Evolutionary conservation across 78 protist genomes (phyloP).

Genomic region (Chrysochromulina parva): DNA sequence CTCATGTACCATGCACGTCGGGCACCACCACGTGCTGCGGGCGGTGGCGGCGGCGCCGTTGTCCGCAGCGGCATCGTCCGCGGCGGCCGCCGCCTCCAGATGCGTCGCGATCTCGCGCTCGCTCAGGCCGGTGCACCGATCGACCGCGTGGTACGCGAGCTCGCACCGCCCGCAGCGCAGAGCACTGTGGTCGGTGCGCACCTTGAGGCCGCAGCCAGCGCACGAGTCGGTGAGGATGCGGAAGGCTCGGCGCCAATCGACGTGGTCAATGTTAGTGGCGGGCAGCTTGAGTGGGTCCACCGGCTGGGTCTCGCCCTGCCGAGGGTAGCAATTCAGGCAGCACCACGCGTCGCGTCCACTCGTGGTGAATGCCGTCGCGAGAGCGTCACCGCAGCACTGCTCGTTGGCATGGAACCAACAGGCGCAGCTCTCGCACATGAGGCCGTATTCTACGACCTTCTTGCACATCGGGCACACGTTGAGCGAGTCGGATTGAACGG

Average conservation of each 20-base stretch:
- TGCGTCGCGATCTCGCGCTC: not conserved
- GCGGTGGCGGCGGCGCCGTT: not conserved
- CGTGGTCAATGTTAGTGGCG: not conserved
- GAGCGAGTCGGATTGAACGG: not conserved
- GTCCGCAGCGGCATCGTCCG: too few relatives aligned
- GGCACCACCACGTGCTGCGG: not conserved
- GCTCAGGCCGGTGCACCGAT: not conserved
- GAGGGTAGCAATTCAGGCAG: not conserved
- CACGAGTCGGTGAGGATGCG: not conserved
- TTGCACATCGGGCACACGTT: not conserved
- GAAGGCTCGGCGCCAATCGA: slow-evolving; percentile 1
- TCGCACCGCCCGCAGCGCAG: not conserved
- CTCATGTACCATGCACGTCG: not conserved
- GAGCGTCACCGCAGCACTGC: not conserved
- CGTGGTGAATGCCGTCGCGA: not conserved
- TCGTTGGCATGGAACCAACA: not conserved
- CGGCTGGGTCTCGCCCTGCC: not conserved
- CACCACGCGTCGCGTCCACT: not conserved
- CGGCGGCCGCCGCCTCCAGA: too few relatives aligned
- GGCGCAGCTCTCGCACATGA: not conserved
- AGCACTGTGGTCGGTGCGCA: not conserved
- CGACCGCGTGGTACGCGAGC: not conserved
- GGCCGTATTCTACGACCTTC: slow-evolving; percentile 6
- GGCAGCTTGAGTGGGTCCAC: not conserved
- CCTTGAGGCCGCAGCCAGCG: not conserved